These are phyloP conservation scores for Populus hybrid DNA, from an alignment of 441 rosid species.

Conservation along the genomic window DNA sequence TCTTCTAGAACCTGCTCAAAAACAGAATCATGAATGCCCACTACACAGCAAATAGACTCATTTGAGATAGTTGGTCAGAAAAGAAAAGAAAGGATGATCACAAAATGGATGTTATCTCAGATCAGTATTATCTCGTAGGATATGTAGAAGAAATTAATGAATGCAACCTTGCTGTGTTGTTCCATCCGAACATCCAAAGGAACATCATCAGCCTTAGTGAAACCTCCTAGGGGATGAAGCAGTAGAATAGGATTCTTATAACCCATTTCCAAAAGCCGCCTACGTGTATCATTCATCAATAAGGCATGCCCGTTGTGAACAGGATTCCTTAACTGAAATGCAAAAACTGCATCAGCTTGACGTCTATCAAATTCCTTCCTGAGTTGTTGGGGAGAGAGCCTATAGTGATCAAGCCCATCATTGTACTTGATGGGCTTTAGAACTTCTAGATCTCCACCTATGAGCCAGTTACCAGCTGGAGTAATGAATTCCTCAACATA, in stretches of 20 bases:
- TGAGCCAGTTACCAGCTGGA: conserved; percentile 81
- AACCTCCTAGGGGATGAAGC: conserved; percentile 97
- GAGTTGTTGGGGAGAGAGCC: conserved; percentile 87
- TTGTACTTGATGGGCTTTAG: conserved; percentile 66
- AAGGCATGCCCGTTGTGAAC: conserved; percentile 95
- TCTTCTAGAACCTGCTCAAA: conserved; percentile 72
- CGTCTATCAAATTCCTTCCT: conserved; percentile 73
- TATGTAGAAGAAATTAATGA: conserved; percentile 4
- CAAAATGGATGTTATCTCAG: neutral
- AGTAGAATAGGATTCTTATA: conserved; percentile 80
- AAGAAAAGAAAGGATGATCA: neutral
- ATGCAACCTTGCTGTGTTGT: conserved; percentile 76
- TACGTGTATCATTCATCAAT: conserved; percentile 84
- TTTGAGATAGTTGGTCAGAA: neutral
- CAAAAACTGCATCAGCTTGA: conserved; percentile 91
- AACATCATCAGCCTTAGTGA: conserved; percentile 86
- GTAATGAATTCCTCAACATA: conserved; percentile 70
- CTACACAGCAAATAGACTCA: conserved; percentile 1
- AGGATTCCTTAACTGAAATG: conserved; percentile 86
- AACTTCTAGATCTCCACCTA: conserved; percentile 88
- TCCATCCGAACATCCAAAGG: conserved; percentile 96
- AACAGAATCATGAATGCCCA: conserved; percentile 1
- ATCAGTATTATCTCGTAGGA: neutral
- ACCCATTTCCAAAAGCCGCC: conserved; percentile 78
- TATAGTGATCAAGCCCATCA: conserved; percentile 90